Percentiles rank a stretch among this genome's conserved stretches.
Evolutionary conservation across 805 yeast species (phyloP).

Genomic region (Spathaspora passalidarum): DNA sequence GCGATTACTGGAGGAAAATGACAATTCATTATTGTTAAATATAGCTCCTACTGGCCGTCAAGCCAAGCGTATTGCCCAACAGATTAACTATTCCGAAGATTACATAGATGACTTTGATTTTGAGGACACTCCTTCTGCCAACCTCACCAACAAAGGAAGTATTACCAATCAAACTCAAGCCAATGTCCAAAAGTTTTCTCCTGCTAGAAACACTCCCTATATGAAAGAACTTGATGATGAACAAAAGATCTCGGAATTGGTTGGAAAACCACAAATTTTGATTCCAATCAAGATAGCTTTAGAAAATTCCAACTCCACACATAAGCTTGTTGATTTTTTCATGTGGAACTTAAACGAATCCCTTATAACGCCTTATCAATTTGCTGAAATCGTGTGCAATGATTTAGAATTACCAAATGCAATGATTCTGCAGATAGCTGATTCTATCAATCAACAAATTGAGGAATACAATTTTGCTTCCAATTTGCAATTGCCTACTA

Average conservation of each 20-base stretch:
- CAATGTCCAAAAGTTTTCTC: constrained; percentile 21
- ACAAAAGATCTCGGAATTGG: constrained; percentile 16
- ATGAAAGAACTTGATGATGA: constrained; percentile 22
- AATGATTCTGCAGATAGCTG: constrained; percentile 60
- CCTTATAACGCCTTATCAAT: constrained; percentile 66
- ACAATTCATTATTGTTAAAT: constrained; percentile 64
- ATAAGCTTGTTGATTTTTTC: constrained; percentile 57
- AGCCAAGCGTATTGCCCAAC: constrained; percentile 67
- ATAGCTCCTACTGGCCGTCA: constrained; percentile 75
- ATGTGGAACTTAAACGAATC: constrained; percentile 72
- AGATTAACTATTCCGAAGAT: constrained; percentile 76
- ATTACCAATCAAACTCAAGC: constrained; percentile 10
- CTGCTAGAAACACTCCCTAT: constrained; percentile 23
- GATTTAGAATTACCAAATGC: constrained; percentile 79
- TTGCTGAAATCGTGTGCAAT: constrained; percentile 71
- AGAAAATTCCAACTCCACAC: constrained; percentile 51
- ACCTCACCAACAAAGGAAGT: constrained; percentile 1
- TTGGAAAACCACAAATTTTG: constrained; percentile 40
- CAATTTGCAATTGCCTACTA: constrained; percentile 58
- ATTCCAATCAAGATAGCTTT: constrained; percentile 67
- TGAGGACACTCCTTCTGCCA: constrained; percentile 26
- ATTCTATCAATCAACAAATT: constrained; percentile 74
- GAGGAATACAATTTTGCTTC: constrained; percentile 69
- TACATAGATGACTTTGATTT: constrained; percentile 50
- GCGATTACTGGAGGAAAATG: constrained; percentile 62